phyloP scores from a whole-genome alignment of 2,329 filamentous ascomycete genomes.

The Trichophyton simii region DNA sequence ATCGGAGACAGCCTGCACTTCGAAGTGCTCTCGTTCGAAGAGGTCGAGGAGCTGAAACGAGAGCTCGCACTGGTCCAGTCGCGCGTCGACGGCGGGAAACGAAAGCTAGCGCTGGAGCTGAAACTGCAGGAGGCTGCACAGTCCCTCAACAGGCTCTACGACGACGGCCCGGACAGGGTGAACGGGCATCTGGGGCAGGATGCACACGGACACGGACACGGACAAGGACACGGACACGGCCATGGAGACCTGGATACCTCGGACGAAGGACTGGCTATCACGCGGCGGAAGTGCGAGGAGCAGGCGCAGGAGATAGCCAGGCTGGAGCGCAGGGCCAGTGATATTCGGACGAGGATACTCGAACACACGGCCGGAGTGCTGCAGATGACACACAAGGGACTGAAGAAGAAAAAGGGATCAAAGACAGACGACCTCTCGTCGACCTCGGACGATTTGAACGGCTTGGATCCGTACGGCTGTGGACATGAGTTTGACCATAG shows the following conservation, averaged over 20 bases:
- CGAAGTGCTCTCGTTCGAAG: conserved; percentile 77
- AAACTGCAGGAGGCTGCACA: conserved; percentile 90
- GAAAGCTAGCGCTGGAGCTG: conserved; percentile 76
- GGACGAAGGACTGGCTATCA: conserved; percentile 60
- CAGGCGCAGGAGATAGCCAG: conserved; percentile 67
- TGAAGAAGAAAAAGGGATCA: conserved; percentile 43
- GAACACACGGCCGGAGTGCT: conserved; percentile 88
- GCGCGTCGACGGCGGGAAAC: conserved; percentile 68
- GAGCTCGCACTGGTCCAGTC: conserved; percentile 59
- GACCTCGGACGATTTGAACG: conserved; percentile 3
- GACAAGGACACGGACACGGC: conserved; percentile 14
- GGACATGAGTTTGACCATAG: conserved; percentile 60
- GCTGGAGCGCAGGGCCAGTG: conserved; percentile 63
- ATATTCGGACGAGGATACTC: conserved; percentile 62
- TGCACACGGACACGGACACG: conserved; percentile 12
- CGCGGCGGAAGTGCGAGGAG: conserved; percentile 73
- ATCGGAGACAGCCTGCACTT: conserved; percentile 76
- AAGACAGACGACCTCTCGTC: conserved; percentile 35
- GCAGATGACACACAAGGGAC: conserved; percentile 71
- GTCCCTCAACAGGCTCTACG: conserved; percentile 71
- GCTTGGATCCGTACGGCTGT: conserved; percentile 21
- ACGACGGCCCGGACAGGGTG: conserved; percentile 41
- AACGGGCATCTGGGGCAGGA: conserved; percentile 17
- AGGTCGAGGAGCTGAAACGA: conserved; percentile 84
- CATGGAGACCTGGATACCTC: conserved; percentile 18